phyloP scores from a whole-genome alignment of 108 stramenopile species.

The Schizochytrium sp. region DNA sequence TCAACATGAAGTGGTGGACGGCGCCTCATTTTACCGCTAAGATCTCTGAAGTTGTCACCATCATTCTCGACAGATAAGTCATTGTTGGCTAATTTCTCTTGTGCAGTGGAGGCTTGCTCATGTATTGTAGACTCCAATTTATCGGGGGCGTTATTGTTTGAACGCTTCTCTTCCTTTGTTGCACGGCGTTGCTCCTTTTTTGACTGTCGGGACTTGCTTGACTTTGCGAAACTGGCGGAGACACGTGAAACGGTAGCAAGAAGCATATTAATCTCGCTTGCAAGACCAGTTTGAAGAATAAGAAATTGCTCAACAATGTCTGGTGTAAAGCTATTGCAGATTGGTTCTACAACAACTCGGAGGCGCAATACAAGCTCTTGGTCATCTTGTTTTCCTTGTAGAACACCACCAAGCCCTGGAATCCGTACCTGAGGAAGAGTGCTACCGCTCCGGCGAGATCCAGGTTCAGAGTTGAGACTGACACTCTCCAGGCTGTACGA shows the following conservation, averaged over 20 bases:
- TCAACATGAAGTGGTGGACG: too few species aligned
- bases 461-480: not conserved
- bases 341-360: conserved; percentile 46
- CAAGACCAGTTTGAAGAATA: conserved; percentile 10
- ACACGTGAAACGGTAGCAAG: not conserved
- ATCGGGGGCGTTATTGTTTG: not conserved
- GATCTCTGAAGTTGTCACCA: too few species aligned
- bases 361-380: conserved; percentile 16
- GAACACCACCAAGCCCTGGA: not conserved
- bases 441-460: not conserved
- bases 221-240: conserved; percentile 13
- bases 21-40: too few species aligned
- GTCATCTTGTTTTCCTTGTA: not conserved
- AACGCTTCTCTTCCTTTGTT: not conserved
- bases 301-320: conserved; percentile 60
- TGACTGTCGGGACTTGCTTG: not conserved
- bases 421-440: not conserved
- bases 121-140: too few species aligned
- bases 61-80: too few species aligned
- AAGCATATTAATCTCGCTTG: conserved; percentile 55
- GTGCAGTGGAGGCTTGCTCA: too few species aligned
- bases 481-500: conserved; percentile 39
- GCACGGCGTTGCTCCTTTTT: not conserved
- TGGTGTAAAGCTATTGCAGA: conserved; percentile 33
- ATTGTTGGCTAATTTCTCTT: too few species aligned